Percentiles rank a stretch among this genome's conserved stretches.
Conservation (phyloP, 2,329 filamentous ascomycete genomes). For the Epichloe elymi region DNA sequence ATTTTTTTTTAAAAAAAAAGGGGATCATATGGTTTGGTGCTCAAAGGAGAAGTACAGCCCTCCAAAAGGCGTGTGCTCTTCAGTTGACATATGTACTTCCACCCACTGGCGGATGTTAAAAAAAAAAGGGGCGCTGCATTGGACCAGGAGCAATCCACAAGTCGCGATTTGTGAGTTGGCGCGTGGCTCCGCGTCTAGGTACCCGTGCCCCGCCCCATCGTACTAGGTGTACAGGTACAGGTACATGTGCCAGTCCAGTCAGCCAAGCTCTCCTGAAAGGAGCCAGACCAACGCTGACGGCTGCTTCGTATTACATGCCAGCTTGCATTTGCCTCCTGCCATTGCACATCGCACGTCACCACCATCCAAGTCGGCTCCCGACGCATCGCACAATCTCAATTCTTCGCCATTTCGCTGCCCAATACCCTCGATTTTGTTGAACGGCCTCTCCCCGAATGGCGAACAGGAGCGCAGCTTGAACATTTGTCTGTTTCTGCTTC, state of each 20-base stretch:
- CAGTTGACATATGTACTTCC: no score
- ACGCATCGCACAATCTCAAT: not conserved
- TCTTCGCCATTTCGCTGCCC: not conserved
- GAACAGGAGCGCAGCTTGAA: slow-evolving; percentile 8
- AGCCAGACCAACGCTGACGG: not conserved
- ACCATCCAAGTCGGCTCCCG: not conserved
- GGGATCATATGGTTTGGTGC: no score
- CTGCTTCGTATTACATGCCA: slow-evolving; percentile 2
- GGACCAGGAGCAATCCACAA: not conserved
- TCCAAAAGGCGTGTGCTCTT: no score
- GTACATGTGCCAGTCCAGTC: not conserved
- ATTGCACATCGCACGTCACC: slow-evolving; percentile 2
- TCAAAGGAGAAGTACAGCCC: no score
- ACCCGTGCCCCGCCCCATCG: no score
- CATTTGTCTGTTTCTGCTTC: slow-evolving; percentile 9
- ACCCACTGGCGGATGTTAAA: not conserved
- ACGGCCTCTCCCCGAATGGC: slow-evolving; percentile 8
- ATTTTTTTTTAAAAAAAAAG: no score
- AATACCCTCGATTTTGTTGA: not conserved
- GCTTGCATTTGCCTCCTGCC: slow-evolving; percentile 8
- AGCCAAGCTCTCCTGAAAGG: not conserved
- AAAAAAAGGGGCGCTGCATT: not conserved
- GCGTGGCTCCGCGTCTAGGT: not conserved
- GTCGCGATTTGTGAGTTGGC: not conserved
- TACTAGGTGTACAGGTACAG: not conserved